phyloP scores from a whole-genome alignment of 2,329 filamentous ascomycete species.

The Karstenula rhodostoma region DNA sequence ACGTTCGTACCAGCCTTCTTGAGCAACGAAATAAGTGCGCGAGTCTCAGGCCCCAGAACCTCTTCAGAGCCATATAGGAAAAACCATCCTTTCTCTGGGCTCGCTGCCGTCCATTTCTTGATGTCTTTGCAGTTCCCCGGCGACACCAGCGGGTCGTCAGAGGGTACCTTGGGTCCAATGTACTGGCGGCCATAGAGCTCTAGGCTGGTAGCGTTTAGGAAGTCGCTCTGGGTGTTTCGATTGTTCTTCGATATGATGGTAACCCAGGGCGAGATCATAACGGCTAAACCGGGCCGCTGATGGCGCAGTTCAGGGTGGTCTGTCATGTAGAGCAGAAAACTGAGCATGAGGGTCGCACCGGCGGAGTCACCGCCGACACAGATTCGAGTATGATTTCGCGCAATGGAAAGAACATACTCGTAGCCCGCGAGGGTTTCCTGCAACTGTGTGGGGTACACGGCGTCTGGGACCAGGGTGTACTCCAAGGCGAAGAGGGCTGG shows the following conservation, averaged over 20 bases:
- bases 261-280: slow-evolving; percentile 83
- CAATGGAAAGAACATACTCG: slow-evolving; percentile 69
- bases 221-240: slow-evolving; percentile 76
- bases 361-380: slow-evolving; percentile 82
- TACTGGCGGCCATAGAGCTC: slow-evolving; percentile 77
- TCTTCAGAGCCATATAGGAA: slow-evolving; percentile 80
- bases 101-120: slow-evolving; percentile 71
- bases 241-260: slow-evolving; percentile 74
- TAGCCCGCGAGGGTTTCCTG: slow-evolving; percentile 76
- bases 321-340: slow-evolving; percentile 73
- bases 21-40: slow-evolving; percentile 65
- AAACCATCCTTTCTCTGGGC: slow-evolving; percentile 71
- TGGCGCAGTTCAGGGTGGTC: slow-evolving; percentile 54
- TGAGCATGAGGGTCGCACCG: slow-evolving; percentile 76
- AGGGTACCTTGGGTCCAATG: slow-evolving; percentile 60
- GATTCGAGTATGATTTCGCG: slow-evolving; percentile 66
- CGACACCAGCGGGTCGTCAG: slow-evolving; percentile 68
- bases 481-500: slow-evolving; percentile 82
- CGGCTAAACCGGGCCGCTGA: slow-evolving; percentile 66
- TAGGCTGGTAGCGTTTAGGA: slow-evolving; percentile 71
- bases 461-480: slow-evolving; percentile 80
- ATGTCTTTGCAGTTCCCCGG: slow-evolving; percentile 74
- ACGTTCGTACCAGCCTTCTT: slow-evolving; percentile 63
- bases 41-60: slow-evolving; percentile 76
- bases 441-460: slow-evolving; percentile 75